Base-by-base conservation (phyloP, 192 early-diverging fungal genomes). In the Pecoramyces ruminantium region DNA sequence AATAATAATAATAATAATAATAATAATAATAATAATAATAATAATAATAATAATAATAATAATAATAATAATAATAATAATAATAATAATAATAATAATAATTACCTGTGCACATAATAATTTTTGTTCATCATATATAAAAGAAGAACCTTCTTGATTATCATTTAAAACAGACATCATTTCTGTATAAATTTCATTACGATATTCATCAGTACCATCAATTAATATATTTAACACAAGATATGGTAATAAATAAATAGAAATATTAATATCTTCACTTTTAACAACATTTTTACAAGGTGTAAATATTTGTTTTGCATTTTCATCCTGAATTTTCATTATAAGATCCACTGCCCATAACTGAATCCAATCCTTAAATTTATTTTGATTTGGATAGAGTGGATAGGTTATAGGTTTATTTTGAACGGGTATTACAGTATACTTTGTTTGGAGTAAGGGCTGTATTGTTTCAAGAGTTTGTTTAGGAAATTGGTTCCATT, bases 231-330 rank as follows among this genome's bases (percentile, higher is more conserved):
- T 89, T 29, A 88, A 78, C 27, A 91, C 83, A 28, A 91, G 78
- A 78, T 91, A 85, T 13, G 90, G 90, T n/a, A 91, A 82, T 13
- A 91, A 30, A 78, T 86, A 84, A 67, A 83, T 39, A 17, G 87
- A 86, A 38, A 88, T 82, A 42, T 82, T 83, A 79, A 85, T 80
- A 78, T 86, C 85, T 21, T 84, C 84, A 29, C 80, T 79, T 25
- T 82, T 83, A 29, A 89, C 84, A 4, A 89, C 80, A 67, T 84
- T 83, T 58, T 77, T 81, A 79, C 85, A 89, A 28, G 83, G 58
- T 3, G 78, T 39, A 79, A 90, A 87, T 2, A 89, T 58, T 21
- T 81, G 15, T 39, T 80, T 80, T 11, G 86, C 84, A 78, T 82
- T 80, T 39, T 80, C 34, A 29, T 86, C 84, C 13, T 78, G 80